Evolutionary conservation across 331 rosid genomes (phyloP).

Genomic region (Rosa hybrid): DNA sequence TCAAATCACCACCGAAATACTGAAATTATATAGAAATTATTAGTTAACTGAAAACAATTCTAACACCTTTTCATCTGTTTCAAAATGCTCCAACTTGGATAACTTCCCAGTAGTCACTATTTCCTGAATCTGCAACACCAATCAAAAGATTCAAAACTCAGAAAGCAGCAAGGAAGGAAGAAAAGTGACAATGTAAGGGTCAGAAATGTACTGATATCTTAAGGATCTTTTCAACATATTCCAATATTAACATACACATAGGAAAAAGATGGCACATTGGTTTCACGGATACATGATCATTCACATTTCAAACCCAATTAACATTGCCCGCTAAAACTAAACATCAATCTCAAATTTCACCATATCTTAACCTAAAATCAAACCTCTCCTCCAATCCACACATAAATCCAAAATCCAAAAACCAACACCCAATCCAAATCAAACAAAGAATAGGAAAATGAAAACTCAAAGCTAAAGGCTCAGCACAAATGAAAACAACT

Average conservation of each 20-base stretch:
- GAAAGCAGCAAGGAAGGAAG: too few relatives aligned
- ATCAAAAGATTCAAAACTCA: constrained; percentile 14
- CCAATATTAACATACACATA: neutral
- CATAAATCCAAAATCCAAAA: neutral
- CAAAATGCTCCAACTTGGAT: constrained; percentile 85
- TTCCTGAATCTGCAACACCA: constrained; percentile 82
- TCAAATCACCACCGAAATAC: neutral
- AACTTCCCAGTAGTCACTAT: constrained; percentile 83
- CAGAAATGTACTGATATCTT: too few relatives aligned
- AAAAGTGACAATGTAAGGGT: too few relatives aligned
- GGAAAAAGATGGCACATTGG: neutral
- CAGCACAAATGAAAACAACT: neutral
- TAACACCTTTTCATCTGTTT: constrained; percentile 87
- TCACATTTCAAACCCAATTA: neutral
- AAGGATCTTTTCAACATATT: too few relatives aligned
- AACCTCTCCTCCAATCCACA: neutral
- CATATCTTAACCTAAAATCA: neutral
- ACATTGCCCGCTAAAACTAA: constrained; percentile 1
- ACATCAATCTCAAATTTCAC: neutral
- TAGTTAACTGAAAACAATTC: constrained; percentile 22
- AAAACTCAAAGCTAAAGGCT: neutral
- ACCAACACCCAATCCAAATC: constrained; percentile 1
- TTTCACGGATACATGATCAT: neutral
- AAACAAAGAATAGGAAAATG: neutral
- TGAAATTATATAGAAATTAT: neutral